Percentiles rank a stretch among this genome's conserved stretches.
Conservation (phyloP, 2,329 filamentous ascomycete species). For the Neonectria sp. region DNA sequence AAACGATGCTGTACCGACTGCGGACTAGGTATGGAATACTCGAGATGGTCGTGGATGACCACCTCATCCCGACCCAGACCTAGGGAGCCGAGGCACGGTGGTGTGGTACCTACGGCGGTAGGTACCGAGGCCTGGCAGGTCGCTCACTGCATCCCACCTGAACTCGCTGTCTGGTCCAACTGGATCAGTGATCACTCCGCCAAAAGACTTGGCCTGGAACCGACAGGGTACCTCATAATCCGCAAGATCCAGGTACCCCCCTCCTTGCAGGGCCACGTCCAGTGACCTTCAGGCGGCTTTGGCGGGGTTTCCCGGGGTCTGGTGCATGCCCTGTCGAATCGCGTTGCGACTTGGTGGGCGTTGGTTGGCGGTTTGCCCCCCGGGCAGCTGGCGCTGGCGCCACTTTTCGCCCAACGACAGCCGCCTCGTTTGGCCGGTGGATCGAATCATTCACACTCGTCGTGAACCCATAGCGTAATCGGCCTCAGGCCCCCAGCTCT, state of each 20-base stretch:
- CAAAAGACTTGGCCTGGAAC: constrained; percentile 21
- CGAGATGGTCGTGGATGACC: constrained; percentile 29
- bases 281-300: constrained; percentile 10
- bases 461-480: constrained; percentile 42
- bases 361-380: background rate
- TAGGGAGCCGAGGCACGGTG: constrained; percentile 21
- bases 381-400: constrained; percentile 23
- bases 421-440: constrained; percentile 37
- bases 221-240: constrained; percentile 1
- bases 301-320: constrained; percentile 36
- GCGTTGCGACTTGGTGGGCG: constrained; percentile 1
- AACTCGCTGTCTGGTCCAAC: background rate
- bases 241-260: constrained; percentile 3
- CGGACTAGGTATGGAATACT: background rate
- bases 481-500: constrained; percentile 29
- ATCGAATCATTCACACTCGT: constrained; percentile 46
- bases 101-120: background rate
- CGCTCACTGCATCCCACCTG: background rate
- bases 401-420: constrained; percentile 40
- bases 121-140: background rate
- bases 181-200: constrained; percentile 28
- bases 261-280: background rate
- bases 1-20: constrained; percentile 15
- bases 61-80: constrained; percentile 12
- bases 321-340: background rate